Evolutionary conservation across 73 alveolate species (phyloP), one percentile per base, ranked within the genome.

Genomic region (Paramecium biaurelia): DNA sequence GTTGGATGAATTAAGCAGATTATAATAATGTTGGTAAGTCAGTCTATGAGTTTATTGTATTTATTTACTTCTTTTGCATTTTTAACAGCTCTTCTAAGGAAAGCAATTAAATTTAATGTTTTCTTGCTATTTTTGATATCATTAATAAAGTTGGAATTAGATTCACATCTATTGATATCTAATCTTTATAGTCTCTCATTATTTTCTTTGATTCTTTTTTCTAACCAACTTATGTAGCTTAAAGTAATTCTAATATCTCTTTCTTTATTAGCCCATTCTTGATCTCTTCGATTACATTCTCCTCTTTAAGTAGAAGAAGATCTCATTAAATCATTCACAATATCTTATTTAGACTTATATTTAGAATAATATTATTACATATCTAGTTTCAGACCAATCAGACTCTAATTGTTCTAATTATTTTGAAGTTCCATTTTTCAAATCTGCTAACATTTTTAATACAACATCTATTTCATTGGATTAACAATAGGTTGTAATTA

Each of bases 181-280:
- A 79, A 43, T 24, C 90, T 79, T 41, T 20, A 11, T 0, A 79
- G 41, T 41, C 90, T 38, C 20, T 38, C 90, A 43, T 79, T 43
- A 79, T 79, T 79, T n/a, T 79, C 90, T 79, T 79, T 79, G 43
- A 79, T 79, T 43, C 90, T 38, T 21, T 79, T 79, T 23, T 79
- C 90, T 30, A 79, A 42, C 90, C 90, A 79, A 45, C 34, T 79
- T 8, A 79, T 79, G n/a, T 30, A 79, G 72, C 90, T 79, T 11
- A 79, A 23, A 24, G 90, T 79, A 45, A 79, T 79, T 79, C 72
- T 41, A 45, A 79, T 79, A 79, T 79, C 90, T 79, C 90, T 79
- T 24, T 79, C 90, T 41, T 79, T 79, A 15, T 79, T 79, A 26
- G 74, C 76, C 74, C 70, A 41, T 30, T 79, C 74, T 41, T 79